Percentiles rank a stretch among this genome's conserved stretches.
phyloP scores from a whole-genome alignment of 2,329 filamentous ascomycete species.

The Cercospora citrullina region DNA sequence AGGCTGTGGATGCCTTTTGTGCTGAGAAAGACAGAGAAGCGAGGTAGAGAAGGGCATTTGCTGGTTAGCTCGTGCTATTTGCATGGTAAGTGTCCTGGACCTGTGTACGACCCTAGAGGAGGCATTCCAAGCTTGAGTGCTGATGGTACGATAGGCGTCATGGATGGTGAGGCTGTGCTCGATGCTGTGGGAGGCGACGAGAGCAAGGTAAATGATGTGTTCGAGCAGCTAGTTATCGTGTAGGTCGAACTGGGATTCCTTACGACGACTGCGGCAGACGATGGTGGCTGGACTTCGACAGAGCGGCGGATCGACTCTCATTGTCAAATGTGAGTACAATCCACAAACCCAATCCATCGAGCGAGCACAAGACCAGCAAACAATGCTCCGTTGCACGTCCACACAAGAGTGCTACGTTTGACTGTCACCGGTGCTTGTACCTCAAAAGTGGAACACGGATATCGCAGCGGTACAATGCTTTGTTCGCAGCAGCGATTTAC shows the following conservation, averaged over 20 bases:
- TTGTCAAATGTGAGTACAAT: neutral
- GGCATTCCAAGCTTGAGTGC: no score
- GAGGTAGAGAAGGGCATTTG: neutral
- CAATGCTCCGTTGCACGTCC: neutral
- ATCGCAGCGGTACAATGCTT: neutral
- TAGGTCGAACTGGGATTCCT: neutral
- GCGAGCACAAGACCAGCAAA: neutral
- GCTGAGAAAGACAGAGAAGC: neutral
- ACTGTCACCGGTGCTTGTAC: neutral
- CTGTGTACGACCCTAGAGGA: neutral
- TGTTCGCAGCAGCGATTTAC: neutral
- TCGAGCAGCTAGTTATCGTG: neutral
- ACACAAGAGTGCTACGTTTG: neutral
- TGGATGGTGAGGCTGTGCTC: constrained; percentile 12
- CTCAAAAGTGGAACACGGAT: neutral
- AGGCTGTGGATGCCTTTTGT: constrained; percentile 10
- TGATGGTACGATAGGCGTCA: neutral
- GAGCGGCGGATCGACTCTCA: neutral
- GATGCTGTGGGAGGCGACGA: neutral
- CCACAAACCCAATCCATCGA: neutral
- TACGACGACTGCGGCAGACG: neutral
- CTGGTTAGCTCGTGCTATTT: constrained; percentile 10
- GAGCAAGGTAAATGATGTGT: neutral
- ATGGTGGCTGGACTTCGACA: neutral
- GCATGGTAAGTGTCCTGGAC: constrained; percentile 3